phyloP scores from a whole-genome alignment of 2,329 filamentous ascomycete species.

The Rhynchosporium agropyri region DNA sequence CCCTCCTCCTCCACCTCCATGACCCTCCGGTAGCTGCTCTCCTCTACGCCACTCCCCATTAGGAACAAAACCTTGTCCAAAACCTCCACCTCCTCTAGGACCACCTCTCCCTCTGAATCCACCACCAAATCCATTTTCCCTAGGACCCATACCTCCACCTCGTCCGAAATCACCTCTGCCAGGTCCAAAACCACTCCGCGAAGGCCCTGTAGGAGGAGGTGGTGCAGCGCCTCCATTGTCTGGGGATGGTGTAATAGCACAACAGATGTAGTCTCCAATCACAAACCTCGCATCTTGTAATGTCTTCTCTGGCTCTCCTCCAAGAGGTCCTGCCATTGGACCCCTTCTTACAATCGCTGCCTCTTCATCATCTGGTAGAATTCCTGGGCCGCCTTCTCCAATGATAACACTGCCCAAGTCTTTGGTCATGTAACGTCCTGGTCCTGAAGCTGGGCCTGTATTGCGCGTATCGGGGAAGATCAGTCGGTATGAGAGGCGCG shows the following conservation, averaged over 20 bases:
- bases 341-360: constrained; percentile 40
- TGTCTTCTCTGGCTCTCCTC: constrained; percentile 70
- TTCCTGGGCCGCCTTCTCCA: constrained; percentile 56
- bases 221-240: constrained; percentile 74
- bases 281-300: constrained; percentile 79
- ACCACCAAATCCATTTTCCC: constrained; percentile 43
- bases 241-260: constrained; percentile 76
- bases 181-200: constrained; percentile 46
- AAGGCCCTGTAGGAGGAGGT: constrained; percentile 55
- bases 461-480: constrained; percentile 70
- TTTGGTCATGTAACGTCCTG: constrained; percentile 71
- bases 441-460: constrained; percentile 40
- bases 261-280: constrained; percentile 85
- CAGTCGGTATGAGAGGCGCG: constrained; percentile 83
- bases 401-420: constrained; percentile 84
- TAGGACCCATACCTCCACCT: constrained; percentile 44
- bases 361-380: constrained; percentile 45
- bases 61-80: constrained; percentile 47
- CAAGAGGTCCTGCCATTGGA: constrained; percentile 45
- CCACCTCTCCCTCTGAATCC: constrained; percentile 44
- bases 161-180: constrained; percentile 43
- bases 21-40: constrained; percentile 60
- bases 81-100: constrained; percentile 44
- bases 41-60: constrained; percentile 69
- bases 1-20: constrained; percentile 44